A percentile compares a stretch with the other conserved stretches of the same genome.
Evolutionary conservation across 140 eudicot genomes (phyloP).

Genomic region (Senecio squalidus): DNA sequence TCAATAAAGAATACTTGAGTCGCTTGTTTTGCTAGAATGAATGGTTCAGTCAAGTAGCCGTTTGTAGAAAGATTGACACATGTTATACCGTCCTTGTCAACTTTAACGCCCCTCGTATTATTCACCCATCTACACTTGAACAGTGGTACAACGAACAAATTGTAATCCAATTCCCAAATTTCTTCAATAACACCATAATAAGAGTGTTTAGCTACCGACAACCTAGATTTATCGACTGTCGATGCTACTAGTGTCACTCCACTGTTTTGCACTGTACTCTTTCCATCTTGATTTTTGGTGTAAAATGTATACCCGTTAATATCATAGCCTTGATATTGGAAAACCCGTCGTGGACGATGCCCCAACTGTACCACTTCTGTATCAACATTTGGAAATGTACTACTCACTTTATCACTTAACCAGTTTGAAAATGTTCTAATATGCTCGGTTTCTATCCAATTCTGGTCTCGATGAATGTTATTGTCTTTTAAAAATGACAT

Average conservation of each 20-base stretch:
- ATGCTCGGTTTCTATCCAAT: neutral
- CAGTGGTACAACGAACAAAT: too few species aligned
- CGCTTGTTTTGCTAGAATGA: neutral
- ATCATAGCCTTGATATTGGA: constrained; percentile 4
- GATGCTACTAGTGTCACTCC: neutral
- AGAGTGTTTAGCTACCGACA: too few species aligned
- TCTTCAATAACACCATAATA: too few species aligned
- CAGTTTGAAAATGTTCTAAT: neutral
- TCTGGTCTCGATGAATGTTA: neutral
- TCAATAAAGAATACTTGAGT: neutral
- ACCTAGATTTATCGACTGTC: neutral
- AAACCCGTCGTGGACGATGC: too few species aligned
- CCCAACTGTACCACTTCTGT: too few species aligned
- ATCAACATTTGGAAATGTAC: neutral
- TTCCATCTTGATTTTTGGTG: constrained; percentile 12
- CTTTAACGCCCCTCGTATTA: too few species aligned
- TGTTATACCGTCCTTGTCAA: neutral
- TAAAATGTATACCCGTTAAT: constrained; percentile 1
- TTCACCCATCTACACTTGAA: too few species aligned
- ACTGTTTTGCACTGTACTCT: constrained; percentile 1
- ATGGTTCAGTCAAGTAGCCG: neutral
- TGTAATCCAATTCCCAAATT: too few species aligned
- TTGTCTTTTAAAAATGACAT: neutral
- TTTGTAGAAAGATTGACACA: neutral
- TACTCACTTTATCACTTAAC: neutral